Evolutionary conservation across 768 basidiomycete species (phyloP).

Genomic region (Pleurotus tuber-regium): DNA sequence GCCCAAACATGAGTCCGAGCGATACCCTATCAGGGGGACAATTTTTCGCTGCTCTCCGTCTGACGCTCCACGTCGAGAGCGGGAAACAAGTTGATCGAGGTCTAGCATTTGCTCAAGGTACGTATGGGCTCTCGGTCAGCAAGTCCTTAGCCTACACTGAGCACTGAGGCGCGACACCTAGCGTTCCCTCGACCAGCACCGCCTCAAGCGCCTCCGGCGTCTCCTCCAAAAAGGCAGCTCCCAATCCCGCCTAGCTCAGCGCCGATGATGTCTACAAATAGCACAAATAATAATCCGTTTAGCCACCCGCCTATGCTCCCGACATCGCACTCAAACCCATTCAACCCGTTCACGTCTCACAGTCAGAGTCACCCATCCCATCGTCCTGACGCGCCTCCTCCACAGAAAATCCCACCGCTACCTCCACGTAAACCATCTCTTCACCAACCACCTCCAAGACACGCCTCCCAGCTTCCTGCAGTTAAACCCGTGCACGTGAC

Average conservation of each 20-base stretch:
- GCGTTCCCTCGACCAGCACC: conserved; percentile 14
- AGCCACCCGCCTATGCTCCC: conserved; percentile 19
- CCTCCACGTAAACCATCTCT: conserved; percentile 38
- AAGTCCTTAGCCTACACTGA: not conserved
- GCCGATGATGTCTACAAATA: conserved; percentile 6
- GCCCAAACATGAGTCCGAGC: conserved; percentile 46
- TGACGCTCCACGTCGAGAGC: conserved; percentile 58
- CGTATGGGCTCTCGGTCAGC: conserved; percentile 17
- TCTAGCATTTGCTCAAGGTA: conserved; percentile 78
- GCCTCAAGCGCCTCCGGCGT: conserved; percentile 20
- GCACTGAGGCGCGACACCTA: not conserved
- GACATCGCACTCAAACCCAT: conserved; percentile 4
- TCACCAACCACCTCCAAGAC: conserved; percentile 12
- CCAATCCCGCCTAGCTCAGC: conserved; percentile 11
- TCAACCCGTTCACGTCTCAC: conserved; percentile 23
- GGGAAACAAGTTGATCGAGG: conserved; percentile 63
- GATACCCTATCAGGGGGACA: conserved; percentile 66
- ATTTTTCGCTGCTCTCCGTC: conserved; percentile 72
- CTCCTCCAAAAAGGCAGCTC: conserved; percentile 21
- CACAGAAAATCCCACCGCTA: conserved; percentile 37
- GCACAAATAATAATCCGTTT: conserved; percentile 10
- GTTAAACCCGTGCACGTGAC: conserved; percentile 45
- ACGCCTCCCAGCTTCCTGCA: conserved; percentile 33
- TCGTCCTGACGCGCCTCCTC: conserved; percentile 32
- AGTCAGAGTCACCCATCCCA: conserved; percentile 31